These are phyloP conservation scores for Entelexis paramagnoliae DNA, from an alignment of 1,139 yeast genomes.

Conservation along the genomic window DNA sequence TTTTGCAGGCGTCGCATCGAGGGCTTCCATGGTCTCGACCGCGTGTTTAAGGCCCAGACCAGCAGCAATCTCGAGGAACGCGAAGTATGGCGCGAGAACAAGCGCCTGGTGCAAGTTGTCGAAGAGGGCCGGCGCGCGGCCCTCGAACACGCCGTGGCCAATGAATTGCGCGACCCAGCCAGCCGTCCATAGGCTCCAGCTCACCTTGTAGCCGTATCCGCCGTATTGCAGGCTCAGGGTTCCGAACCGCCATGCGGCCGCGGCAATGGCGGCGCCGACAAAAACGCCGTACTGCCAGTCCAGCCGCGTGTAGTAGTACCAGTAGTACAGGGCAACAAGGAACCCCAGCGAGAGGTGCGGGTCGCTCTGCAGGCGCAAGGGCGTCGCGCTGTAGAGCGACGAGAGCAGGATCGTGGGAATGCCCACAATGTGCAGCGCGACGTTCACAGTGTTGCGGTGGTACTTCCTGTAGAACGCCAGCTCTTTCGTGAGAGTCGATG, in stretches of 20 bases:
- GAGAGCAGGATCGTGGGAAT: conserved; percentile 68
- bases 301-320: conserved; percentile 37
- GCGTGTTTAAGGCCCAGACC: conserved; percentile 45
- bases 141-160: conserved; percentile 79
- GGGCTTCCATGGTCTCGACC: conserved; percentile 42
- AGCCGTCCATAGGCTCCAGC: conserved; percentile 36
- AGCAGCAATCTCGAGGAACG: conserved; percentile 65
- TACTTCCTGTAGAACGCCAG: conserved; percentile 75
- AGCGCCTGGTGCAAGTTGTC: conserved; percentile 78
- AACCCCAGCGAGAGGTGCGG: conserved; percentile 36
- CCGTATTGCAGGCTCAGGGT: conserved; percentile 29
- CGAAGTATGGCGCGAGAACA: conserved; percentile 85
- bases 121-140: conserved; percentile 74
- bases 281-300: conserved; percentile 35
- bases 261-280: conserved; percentile 31
- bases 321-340: conserved; percentile 35
- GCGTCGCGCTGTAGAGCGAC: conserved; percentile 38
- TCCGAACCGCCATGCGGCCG: conserved; percentile 27
- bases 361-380: conserved; percentile 25
- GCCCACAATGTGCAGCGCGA: conserved; percentile 62
- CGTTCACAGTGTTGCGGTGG: conserved; percentile 61
- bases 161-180: conserved; percentile 83
- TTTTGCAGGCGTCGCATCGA: conserved; percentile 33
- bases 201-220: conserved; percentile 3
- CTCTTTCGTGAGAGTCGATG: conserved; percentile 34